A percentile compares a stretch with the other conserved stretches of the same genome.
phyloP scores from a whole-genome alignment of 2,329 filamentous ascomycete species.

The Penicillium glabrum region DNA sequence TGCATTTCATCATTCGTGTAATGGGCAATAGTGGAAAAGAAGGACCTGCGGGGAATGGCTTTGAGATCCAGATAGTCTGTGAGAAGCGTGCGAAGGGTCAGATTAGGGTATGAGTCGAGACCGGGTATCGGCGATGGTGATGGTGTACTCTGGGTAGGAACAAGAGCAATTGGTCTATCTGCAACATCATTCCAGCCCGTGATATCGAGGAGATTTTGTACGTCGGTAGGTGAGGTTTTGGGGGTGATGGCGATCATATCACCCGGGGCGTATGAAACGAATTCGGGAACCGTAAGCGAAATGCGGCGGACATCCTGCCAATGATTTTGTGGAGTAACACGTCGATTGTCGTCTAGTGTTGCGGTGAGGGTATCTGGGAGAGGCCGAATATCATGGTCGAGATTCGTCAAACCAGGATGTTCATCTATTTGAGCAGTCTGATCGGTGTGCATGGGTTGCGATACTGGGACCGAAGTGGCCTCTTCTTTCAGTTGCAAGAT shows the following conservation, averaged over 20 bases:
- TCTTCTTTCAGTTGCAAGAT: constrained; percentile 41
- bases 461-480: neutral
- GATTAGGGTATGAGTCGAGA: constrained; percentile 32
- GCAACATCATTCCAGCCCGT: constrained; percentile 78
- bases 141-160: constrained; percentile 24
- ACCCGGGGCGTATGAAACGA: constrained; percentile 63
- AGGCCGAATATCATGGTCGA: constrained; percentile 52
- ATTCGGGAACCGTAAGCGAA: constrained; percentile 53
- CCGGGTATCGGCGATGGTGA: constrained; percentile 35
- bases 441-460: neutral
- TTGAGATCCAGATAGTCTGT: constrained; percentile 85
- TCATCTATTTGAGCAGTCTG: constrained; percentile 12
- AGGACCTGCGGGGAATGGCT: constrained; percentile 81
- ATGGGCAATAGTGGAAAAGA: constrained; percentile 76
- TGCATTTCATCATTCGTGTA: constrained; percentile 73
- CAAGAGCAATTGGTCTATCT: constrained; percentile 64
- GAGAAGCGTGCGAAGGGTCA: constrained; percentile 73
- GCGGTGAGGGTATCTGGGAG: constrained; percentile 60
- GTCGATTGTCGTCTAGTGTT: constrained; percentile 63
- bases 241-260: constrained; percentile 81
- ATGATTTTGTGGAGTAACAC: constrained; percentile 73
- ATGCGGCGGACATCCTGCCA: constrained; percentile 93
- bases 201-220: constrained; percentile 71
- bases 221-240: constrained; percentile 81
- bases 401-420: constrained; percentile 23